These are phyloP conservation scores for Colletotrichum trifolii DNA, from an alignment of 2,329 filamentous ascomycete species.

Conservation along the genomic window DNA sequence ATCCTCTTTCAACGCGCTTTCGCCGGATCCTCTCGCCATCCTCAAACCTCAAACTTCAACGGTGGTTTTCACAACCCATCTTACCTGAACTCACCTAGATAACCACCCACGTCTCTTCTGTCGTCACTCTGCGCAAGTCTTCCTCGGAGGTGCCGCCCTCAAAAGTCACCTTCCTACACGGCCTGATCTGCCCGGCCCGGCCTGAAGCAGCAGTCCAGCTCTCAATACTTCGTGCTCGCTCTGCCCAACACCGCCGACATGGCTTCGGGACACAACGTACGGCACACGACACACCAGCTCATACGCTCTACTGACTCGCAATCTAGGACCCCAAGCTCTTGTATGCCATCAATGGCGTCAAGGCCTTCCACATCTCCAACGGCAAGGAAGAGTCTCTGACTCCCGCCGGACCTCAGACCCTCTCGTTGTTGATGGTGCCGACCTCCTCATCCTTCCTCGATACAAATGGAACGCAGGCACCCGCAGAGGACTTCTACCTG, in stretches of 20 bases:
- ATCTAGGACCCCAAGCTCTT: constrained; percentile 71
- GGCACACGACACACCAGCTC: not conserved
- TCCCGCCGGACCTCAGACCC: constrained; percentile 85
- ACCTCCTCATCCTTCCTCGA: constrained; percentile 80
- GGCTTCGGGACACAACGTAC: constrained; percentile 45
- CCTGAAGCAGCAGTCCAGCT: constrained; percentile 12
- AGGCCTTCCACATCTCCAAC: constrained; percentile 90
- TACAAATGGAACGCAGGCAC: constrained; percentile 69
- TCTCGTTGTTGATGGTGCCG: constrained; percentile 95
- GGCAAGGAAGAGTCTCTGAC: constrained; percentile 87
- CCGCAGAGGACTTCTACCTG: constrained; percentile 94
- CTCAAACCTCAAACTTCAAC: not conserved
- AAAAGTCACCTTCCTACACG: not conserved
- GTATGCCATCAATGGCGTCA: constrained; percentile 84
- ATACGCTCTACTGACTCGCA: constrained; percentile 13
- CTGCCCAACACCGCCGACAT: constrained; percentile 43
- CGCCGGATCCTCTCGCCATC: not conserved
- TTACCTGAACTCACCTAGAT: too few species aligned
- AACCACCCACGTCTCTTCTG: too few species aligned
- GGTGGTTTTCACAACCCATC: not conserved
- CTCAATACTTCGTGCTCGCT: not conserved
- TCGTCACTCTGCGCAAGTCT: constrained; percentile 7
- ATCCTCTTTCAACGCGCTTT: not conserved
- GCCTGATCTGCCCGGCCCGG: not conserved
- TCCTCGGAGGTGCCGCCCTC: constrained; percentile 1